Evolutionary conservation across 2,329 filamentous ascomycete species (phyloP), one percentile per base, ranked within the genome.

Genomic region (Aschersonia sp.): DNA sequence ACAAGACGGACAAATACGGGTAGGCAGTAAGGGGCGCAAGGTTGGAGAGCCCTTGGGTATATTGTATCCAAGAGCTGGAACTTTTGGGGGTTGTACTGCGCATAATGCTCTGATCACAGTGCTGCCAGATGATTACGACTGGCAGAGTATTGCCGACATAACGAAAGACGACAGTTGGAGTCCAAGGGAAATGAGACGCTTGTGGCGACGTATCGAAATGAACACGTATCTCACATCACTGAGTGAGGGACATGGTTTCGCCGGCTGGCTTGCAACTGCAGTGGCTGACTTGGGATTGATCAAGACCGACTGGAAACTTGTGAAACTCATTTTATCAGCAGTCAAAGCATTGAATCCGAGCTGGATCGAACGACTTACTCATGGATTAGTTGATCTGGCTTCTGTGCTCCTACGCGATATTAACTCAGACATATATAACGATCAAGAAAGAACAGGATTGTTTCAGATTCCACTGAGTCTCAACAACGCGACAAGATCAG

Each of bases 151-250:
- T 48, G 71, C 70, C 4, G 60, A 62, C 11, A 56, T 81, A 29
- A 83, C 79, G 2, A 77, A 78, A 5, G 79, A 83, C 54, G 54
- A 60, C 2, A 75, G 73, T 0, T 83, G 79, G 79, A 60, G 64
- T 0, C 65, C 77, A 0, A 62, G 65, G 5, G 77, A 77, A 50
- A 82, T 83, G 78, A 68, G 76, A 49, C 63, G 70, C 51, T 79
- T 81, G 59, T 76, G 75, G 49, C 58, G 67, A 55, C 71, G 68
- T 54, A 58, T 82, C 7, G 79, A 83, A 62, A 67, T 68, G 43
- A 73, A 73, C 63, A 56, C 66, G 31, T 77, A 81, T 57, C 46
- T 56, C 30, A 45, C 48, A 4, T 47, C 47, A 5, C 4, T 50
- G 12, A 37, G 35, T 57, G 44, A 43, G 39, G 76, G 75, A 5